Evolutionary conservation across 257 asterid species (phyloP), one percentile per base, ranked within the genome.

Genomic region (Fraxinus pennsylvanica): DNA sequence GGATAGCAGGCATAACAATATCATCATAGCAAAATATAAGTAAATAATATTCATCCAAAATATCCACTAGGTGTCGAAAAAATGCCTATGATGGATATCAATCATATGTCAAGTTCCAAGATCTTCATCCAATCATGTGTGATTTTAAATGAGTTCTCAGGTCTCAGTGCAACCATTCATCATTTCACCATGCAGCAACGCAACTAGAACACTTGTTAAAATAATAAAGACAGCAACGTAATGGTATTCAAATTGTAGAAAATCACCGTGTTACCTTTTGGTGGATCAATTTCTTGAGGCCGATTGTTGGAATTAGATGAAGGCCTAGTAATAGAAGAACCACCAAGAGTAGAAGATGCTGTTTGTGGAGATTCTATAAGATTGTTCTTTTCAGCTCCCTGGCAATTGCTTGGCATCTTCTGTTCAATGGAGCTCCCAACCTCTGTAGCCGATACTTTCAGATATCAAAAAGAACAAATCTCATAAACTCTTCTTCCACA

Each of bases 241-340:
- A 63, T 63, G 36, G 19, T 27, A 63, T 63, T 63, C 32, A 63
- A 15, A 10, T 63, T 63, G 36, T 63, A 22, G 36, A 25, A 63
- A 63, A 22, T 17, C 69, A 27, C 36, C n/a, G 6, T 27, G 69
- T 63, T 77, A 91, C 98, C 97, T 91, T 89, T 94, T 80, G 86
- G 91, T 17, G 85, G 83, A 63, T 94, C 89, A 81, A 84, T 87
- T 52, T 77, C 91, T 82, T 88, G 97, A 71, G 91, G 82, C 59
- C 91, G 85, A 83, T 85, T 88, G 88, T 82, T 90, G 87, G 86
- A 89, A 74, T 86, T 91, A 69, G 97, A 94, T 19, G 97, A 85
- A 39, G 96, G 96, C 88, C 96, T 81, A 79, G 93, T 86, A 78
- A 79, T 79, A 71, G 96, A 68, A 81, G 96, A 84, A 80, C 84